These are phyloP conservation scores for Lepraria neglecta DNA, from an alignment of 495 filamentous ascomycete species.

Conservation along the genomic window DNA sequence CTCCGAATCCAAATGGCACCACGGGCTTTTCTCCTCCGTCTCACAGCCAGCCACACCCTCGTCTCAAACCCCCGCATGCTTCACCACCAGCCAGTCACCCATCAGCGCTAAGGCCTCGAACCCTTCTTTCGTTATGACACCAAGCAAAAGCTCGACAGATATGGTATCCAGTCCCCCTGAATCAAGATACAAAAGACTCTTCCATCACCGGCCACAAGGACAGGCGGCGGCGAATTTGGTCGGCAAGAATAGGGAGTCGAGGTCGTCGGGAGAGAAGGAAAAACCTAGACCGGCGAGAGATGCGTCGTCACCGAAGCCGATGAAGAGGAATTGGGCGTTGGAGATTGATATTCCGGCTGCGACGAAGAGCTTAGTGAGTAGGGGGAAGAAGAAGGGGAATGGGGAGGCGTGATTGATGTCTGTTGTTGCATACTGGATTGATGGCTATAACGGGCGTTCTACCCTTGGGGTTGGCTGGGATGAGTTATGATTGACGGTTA, in stretches of 20 bases:
- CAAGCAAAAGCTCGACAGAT: conserved; percentile 14
- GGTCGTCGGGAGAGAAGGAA: neutral
- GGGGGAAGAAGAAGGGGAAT: conserved; percentile 13
- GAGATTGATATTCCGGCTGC: conserved; percentile 22
- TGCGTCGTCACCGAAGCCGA: neutral
- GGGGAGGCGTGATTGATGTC: neutral
- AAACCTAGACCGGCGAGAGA: neutral
- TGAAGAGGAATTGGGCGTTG: conserved; percentile 18
- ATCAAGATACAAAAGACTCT: conserved; percentile 23
- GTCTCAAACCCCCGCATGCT: neutral
- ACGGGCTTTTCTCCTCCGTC: conserved; percentile 18
- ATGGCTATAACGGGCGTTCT: neutral
- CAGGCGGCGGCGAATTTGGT: neutral
- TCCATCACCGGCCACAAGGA: conserved; percentile 16
- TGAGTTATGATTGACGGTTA: conserved; percentile 1
- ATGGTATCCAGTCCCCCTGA: conserved; percentile 13
- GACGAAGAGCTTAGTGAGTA: conserved; percentile 11
- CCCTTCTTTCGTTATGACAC: conserved; percentile 24
- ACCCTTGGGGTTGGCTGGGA: neutral
- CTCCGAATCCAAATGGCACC: conserved; percentile 16
- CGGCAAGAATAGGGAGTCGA: neutral
- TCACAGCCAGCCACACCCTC: conserved; percentile 27
- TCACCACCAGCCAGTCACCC: conserved; percentile 5
- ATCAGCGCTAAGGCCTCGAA: conserved; percentile 15
- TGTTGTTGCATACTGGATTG: neutral